These are phyloP conservation scores for Mortierella claussenii DNA, from an alignment of 192 early-diverging fungal species.

Conservation along the genomic window DNA sequence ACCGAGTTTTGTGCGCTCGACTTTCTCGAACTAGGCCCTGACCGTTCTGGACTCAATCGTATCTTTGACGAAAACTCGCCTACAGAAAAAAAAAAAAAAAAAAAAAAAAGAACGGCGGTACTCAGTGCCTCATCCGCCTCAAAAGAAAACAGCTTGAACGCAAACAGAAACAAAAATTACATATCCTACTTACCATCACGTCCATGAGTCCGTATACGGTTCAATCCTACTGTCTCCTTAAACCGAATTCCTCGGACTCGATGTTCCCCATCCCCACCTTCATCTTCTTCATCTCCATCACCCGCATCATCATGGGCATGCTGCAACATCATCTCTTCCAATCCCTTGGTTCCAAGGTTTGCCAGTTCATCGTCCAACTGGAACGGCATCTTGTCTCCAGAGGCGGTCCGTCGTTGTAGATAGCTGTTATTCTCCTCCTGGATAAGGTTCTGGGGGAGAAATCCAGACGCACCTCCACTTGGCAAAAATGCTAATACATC, in stretches of 20 bases:
- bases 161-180: neutral
- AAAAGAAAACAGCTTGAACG: no score
- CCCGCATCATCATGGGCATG: no score
- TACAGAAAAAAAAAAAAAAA: slow-evolving; percentile 1
- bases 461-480: slow-evolving; percentile 21
- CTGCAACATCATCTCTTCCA: slow-evolving; percentile 36
- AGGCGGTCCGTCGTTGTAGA: slow-evolving; percentile 17
- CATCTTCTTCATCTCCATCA: slow-evolving; percentile 37
- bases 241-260: slow-evolving; percentile 9
- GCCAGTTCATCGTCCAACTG: slow-evolving; percentile 46
- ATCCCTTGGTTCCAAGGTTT: slow-evolving; percentile 19
- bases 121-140: no score
- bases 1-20: slow-evolving; percentile 57
- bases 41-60: slow-evolving; percentile 35
- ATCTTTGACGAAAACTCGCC: slow-evolving; percentile 2
- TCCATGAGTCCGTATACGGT: neutral
- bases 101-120: no score
- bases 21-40: slow-evolving; percentile 27
- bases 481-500: slow-evolving; percentile 49
- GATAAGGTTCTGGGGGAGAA: slow-evolving; percentile 3
- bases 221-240: neutral
- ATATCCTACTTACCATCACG: slow-evolving; percentile 30
- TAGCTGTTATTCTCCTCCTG: neutral
- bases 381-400: slow-evolving; percentile 48
- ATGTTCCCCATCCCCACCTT: neutral